Evolutionary conservation across 129 eudicot species (phyloP).

Genomic region (Apium graveolens): DNA sequence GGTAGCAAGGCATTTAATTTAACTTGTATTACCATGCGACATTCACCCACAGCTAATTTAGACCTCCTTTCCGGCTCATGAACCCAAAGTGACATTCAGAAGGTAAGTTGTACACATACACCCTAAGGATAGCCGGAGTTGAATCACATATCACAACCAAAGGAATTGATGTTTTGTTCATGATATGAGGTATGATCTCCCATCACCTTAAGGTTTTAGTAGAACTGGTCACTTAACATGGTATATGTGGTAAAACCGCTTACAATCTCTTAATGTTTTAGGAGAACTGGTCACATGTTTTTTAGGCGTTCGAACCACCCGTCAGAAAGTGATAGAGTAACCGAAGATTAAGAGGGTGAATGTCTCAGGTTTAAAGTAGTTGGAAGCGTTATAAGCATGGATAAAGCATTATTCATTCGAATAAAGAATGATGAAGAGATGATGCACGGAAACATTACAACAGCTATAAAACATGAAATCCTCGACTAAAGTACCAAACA

Average conservation of each 20-base stretch:
- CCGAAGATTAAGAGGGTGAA: not conserved
- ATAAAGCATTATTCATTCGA: constrained; percentile 31
- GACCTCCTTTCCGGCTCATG: constrained; percentile 53
- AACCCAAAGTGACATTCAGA: constrained; percentile 85
- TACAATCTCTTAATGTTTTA: too few species aligned
- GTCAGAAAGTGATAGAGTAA: constrained; percentile 11
- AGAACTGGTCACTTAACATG: too few species aligned
- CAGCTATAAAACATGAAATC: constrained; percentile 46
- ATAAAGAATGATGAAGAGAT: constrained; percentile 47
- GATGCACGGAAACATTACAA: constrained; percentile 47
- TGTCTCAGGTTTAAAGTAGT: constrained; percentile 9
- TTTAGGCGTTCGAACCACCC: too few species aligned
- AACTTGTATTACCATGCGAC: constrained; percentile 37
- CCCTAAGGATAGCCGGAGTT: constrained; percentile 37
- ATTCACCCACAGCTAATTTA: constrained; percentile 61
- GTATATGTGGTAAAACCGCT: too few species aligned
- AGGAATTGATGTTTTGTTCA: not conserved
- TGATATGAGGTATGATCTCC: too few species aligned
- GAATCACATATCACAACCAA: constrained; percentile 20
- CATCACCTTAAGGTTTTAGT: too few species aligned
- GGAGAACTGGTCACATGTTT: too few species aligned
- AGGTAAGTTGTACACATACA: constrained; percentile 79
- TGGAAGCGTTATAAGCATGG: constrained; percentile 23
- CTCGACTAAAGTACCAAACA: constrained; percentile 39
- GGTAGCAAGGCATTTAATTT: constrained; percentile 53